phyloP scores from a whole-genome alignment of 2,329 filamentous ascomycete genomes.

The Phaeoacremonium minimum region DNA sequence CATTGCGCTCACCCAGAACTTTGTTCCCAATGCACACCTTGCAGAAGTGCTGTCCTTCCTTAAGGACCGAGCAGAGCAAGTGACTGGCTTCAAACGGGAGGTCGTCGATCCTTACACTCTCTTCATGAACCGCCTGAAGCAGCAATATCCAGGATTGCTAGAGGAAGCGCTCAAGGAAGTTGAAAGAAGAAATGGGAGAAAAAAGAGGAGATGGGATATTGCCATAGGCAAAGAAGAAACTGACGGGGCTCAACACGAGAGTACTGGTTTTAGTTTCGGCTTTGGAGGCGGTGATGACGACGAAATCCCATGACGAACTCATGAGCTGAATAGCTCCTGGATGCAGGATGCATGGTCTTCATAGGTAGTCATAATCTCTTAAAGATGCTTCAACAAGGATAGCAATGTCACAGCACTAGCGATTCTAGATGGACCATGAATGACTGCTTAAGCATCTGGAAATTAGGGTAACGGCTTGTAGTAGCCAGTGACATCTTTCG shows the following conservation, averaged over 20 bases:
- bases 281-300: conserved; percentile 44
- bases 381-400: too few relatives aligned
- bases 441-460: too few relatives aligned
- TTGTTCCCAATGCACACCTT: conserved; percentile 75
- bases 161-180: conserved; percentile 61
- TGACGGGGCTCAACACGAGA: conserved; percentile 14
- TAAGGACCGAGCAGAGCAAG: conserved; percentile 75
- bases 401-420: too few relatives aligned
- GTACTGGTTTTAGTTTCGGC: conserved; percentile 46
- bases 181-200: conserved; percentile 57
- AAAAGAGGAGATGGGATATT: conserved; percentile 83
- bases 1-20: conserved; percentile 92
- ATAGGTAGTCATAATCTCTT: too few relatives aligned
- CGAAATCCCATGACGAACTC: conserved; percentile 19
- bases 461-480: too few relatives aligned
- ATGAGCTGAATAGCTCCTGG: too few relatives aligned
- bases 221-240: conserved; percentile 56
- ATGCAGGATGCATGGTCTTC: too few relatives aligned
- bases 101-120: conserved; percentile 69
- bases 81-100: conserved; percentile 76
- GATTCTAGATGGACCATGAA: too few relatives aligned
- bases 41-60: conserved; percentile 75
- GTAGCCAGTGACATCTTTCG: too few relatives aligned
- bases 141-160: conserved; percentile 62
- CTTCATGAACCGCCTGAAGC: conserved; percentile 66